Base-by-base conservation (phyloP, 352 stramenopile species). In the Globisporangium takayamanum region DNA sequence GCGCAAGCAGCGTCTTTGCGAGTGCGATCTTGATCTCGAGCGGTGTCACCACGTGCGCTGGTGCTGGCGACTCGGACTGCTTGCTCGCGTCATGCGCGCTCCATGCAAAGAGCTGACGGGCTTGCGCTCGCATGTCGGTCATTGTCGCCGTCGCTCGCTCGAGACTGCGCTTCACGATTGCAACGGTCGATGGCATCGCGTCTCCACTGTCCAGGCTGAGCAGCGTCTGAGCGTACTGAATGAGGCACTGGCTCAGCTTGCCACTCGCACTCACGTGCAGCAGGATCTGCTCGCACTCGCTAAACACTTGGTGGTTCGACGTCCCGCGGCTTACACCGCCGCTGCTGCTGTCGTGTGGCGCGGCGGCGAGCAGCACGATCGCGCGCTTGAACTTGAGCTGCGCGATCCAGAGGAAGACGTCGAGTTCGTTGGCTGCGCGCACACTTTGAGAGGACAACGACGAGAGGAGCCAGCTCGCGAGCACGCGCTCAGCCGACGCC, bases 1-100 rank as follows among this genome's bases (percentile, higher is more conserved):
- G 54, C 15, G 74, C 74, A 16, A 82, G 18, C 39, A 70, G 22
- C 14, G 78, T 18, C 49, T 86, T 87, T 7, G 70, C 59, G 6
- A 64, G 16, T 33, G 67, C 66, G 20, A 84, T 68, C 5, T 76
- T 57, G 5, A 66, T 50, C 30, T 77, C 64, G 25, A 77, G 44
- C 2, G 63, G 60, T 14, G 55, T 67, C 0, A 12, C 7, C 16
- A 46, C 8, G 50, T 6, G n/a, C 15, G 4, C 12, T 15, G 7
- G 11, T 26, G 10, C 1, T 30, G 45, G 12, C 15, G 41, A 30
- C 7, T 56, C 49, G 28, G 11, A 2, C 8, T 33, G 36, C 11
- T 51, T 47, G 15, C 22, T 46, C 15, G 7, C 18, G 33, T 30
- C 22, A 18, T 49, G 5, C 25, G 44, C 5, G 14, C 30, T 18